Base-by-base conservation (phyloP, 1,139 yeast species). In the Kodamaea sp. region DNA sequence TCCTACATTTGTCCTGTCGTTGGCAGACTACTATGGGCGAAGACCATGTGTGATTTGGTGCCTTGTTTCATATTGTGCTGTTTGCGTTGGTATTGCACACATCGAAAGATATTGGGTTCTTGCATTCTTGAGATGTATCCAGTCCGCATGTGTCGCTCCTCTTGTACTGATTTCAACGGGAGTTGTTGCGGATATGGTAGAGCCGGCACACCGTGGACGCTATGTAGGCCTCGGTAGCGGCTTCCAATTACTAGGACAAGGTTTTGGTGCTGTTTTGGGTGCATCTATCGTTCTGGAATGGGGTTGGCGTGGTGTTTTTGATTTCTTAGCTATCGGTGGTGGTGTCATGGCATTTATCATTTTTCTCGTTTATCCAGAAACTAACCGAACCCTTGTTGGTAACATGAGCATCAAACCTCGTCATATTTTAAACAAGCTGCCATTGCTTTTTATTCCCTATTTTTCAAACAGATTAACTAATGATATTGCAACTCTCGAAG, bases 251-350 rank as follows among this genome's bases (percentile, higher is more conserved):
- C 53, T 84, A 12, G 95, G 94, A 1, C 84, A 80, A 51, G 88
- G 87, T 0, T 67, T 84, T 44, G 90, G 95, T 6, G 88, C 94
- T 0, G 61, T 86, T 8, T 61, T 86, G 23, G 95, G 95, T 15
- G 84, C 90, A 6, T 77, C 73, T 0, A 57, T 86, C 28, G 75
- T 81, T 2, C 61, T 75, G 2, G 58, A 71, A 11, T 76, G 83
- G 67, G 73, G 76, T 8, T 86, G 95, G 94, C 69, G 88, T 43
- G 80, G 87, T 0, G 79, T 85, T 20, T 87, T 86, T 53, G 81
- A 87, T 78, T 83, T 85, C 45, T 60, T 84, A 37, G 79, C 84
- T 4, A 78, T 84, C 20, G 75, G 81, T 4, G 72, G 81, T 11
- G 79, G 80, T 1, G 42, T 60, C 1, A 60, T 73, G 7, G 52